Evolutionary conservation across 805 yeast species (phyloP).

Genomic region (Wickerhamia fluorescens): DNA sequence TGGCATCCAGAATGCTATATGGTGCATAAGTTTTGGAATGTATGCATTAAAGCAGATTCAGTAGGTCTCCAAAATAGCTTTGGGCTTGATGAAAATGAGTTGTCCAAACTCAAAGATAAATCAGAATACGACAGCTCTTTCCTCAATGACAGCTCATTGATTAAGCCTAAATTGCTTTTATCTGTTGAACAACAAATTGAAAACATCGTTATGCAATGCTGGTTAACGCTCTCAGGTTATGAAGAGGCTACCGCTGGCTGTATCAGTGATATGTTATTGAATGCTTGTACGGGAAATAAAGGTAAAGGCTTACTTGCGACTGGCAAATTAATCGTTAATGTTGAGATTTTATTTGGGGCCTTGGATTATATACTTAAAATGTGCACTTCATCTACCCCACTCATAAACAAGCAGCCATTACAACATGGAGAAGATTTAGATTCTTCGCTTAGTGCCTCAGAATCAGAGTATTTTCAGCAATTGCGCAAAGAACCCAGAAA

Average conservation of each 20-base stretch:
- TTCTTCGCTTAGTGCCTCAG: slow-evolving; percentile 5
- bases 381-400: slow-evolving; percentile 4
- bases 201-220: slow-evolving; percentile 52
- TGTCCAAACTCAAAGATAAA: slow-evolving; percentile 5
- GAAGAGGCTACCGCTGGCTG: slow-evolving; percentile 88
- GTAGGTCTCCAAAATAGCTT: slow-evolving; percentile 37
- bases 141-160: slow-evolving; percentile 16
- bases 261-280: slow-evolving; percentile 85
- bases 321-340: slow-evolving; percentile 61
- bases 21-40: slow-evolving; percentile 96
- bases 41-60: slow-evolving; percentile 57
- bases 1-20: slow-evolving; percentile 99
- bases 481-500: slow-evolving; percentile 69
- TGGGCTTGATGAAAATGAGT: slow-evolving; percentile 7
- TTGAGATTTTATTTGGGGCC: slow-evolving; percentile 72
- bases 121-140: slow-evolving; percentile 10
- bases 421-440: slow-evolving; percentile 9
- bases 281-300: slow-evolving; percentile 70
- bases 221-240: slow-evolving; percentile 81
- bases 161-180: slow-evolving; percentile 42
- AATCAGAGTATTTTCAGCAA: slow-evolving; percentile 26
- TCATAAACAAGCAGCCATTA: slow-evolving; percentile 3
- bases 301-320: slow-evolving; percentile 61
- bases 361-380: slow-evolving; percentile 39
- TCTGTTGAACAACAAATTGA: slow-evolving; percentile 61